These are phyloP conservation scores for Tulasnella sp. DNA, from an alignment of 768 basidiomycete species.

Conservation along the genomic window DNA sequence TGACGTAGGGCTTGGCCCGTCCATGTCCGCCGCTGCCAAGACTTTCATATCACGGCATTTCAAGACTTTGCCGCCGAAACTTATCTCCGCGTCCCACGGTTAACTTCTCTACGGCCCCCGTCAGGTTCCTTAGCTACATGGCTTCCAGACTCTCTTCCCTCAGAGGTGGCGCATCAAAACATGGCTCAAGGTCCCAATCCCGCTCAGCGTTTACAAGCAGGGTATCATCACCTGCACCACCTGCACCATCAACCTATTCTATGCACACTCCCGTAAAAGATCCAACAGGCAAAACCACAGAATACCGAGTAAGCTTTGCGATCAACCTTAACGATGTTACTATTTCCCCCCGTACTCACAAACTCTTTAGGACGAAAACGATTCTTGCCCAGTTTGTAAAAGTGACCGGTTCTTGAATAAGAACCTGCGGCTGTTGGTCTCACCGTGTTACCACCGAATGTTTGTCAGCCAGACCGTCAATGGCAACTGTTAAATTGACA, in stretches of 20 bases:
- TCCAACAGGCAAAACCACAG: slow-evolving; percentile 72
- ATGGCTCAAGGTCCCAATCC: slow-evolving; percentile 5
- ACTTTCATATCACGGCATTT: neutral
- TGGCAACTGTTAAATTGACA: neutral
- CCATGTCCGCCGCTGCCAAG: slow-evolving; percentile 4
- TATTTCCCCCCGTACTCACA: slow-evolving; percentile 10
- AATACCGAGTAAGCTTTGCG: slow-evolving; percentile 62
- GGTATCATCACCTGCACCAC: slow-evolving; percentile 11
- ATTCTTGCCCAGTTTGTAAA: slow-evolving; percentile 96
- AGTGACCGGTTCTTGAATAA: slow-evolving; percentile 95
- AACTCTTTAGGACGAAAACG: slow-evolving; percentile 68
- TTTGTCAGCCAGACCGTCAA: slow-evolving; percentile 35
- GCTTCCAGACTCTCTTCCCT: neutral
- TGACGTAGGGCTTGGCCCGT: slow-evolving; percentile 4
- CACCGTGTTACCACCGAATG: slow-evolving; percentile 99
- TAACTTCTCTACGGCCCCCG: neutral
- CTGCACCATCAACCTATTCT: neutral
- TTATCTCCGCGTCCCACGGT: neutral
- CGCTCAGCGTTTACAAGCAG: slow-evolving; percentile 18
- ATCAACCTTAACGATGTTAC: neutral
- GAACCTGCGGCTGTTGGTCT: slow-evolving; percentile 87
- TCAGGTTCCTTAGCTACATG: neutral
- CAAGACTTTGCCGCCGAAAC: neutral
- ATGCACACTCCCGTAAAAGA: slow-evolving; percentile 55
- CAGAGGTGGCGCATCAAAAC: neutral